Base-by-base conservation (phyloP, 2,329 filamentous ascomycete genomes). In the Alternaria sp. region DNA sequence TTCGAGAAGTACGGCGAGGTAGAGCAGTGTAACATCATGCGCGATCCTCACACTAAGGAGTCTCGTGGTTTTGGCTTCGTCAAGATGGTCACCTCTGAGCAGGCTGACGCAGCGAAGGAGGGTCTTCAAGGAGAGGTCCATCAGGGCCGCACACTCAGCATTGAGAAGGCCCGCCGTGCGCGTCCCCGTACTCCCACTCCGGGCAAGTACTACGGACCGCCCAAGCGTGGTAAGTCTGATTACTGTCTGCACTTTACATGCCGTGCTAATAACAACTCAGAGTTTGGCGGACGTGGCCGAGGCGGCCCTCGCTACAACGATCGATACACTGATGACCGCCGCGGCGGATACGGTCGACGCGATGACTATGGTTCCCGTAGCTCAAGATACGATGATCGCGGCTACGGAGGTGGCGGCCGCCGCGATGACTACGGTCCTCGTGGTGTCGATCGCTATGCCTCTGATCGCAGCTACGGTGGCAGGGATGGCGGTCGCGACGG, bases 21-120 rank as follows among this genome's bases (percentile, higher is more conserved):
- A 53, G 94, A 98, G 83, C 98, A 96, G 83, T 98, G 94, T 84
- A 96, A 97, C 81, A 99, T 99, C 83, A 99, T 99, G 95, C 89
- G 94, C 76, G 95, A 99, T 78, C 95, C 95, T 64, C 95, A 99
- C 81, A 96, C 92, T 75, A 96, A 97, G 83, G 95, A 99, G 82
- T 98, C 94, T 71, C 95, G 95, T 81, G 95, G 95, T 69, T 99
- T 99, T 70, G 95, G 95, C 57, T 99, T 99, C 83, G 95, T 99
- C 79, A 98, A 99, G 85, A 98, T 99, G 94, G 89, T 93, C 62
- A 96, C 93, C 59, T 88, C 92, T 49, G 94, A 98, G 57, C 92
- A 97, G 81, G 95, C 95, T 66, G 95, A 99, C 81, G 94, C 95
- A 70, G 95, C 95, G 70, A 97, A 95, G 84, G 95, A 98, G 75